These are phyloP conservation scores for Globisporangium nagaii DNA, from an alignment of 352 stramenopile species.

Conservation along the genomic window DNA sequence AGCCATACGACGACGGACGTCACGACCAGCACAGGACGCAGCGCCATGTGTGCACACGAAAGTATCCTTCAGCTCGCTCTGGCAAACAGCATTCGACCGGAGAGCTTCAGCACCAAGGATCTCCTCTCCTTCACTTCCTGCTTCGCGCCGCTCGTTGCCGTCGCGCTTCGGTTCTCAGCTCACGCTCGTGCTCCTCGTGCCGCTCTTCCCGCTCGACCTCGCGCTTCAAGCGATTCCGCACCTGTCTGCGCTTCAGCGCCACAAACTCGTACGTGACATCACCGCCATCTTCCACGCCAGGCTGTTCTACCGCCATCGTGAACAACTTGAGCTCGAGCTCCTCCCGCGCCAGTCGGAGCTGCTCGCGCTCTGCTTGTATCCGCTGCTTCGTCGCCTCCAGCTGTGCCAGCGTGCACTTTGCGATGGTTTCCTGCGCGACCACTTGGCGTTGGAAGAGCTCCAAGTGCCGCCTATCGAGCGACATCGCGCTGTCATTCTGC, in stretches of 20 bases:
- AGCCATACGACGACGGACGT: too few species aligned
- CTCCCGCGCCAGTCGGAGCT: background rate
- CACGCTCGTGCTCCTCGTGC: background rate
- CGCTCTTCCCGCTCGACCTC: background rate
- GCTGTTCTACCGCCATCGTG: background rate
- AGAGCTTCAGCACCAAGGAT: too few species aligned
- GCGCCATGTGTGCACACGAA: too few species aligned
- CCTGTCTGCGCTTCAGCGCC: background rate
- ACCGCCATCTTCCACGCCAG: background rate
- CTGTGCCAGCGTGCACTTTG: background rate
- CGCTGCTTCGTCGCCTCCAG: background rate
- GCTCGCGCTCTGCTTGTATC: background rate
- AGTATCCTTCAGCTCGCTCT: too few species aligned
- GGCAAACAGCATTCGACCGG: too few species aligned
- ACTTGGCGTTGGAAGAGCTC: background rate
- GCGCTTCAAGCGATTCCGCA: background rate
- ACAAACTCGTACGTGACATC: background rate
- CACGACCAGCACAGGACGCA: too few species aligned
- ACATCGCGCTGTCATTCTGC: background rate
- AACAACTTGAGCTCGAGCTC: background rate
- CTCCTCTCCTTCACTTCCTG: too few species aligned
- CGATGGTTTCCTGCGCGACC: background rate
- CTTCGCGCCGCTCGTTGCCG: too few species aligned
- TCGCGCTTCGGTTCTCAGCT: background rate
- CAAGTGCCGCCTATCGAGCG: background rate